These are phyloP conservation scores for Beauveria sp. DNA, from an alignment of 2,329 filamentous ascomycete genomes.

Conservation along the genomic window DNA sequence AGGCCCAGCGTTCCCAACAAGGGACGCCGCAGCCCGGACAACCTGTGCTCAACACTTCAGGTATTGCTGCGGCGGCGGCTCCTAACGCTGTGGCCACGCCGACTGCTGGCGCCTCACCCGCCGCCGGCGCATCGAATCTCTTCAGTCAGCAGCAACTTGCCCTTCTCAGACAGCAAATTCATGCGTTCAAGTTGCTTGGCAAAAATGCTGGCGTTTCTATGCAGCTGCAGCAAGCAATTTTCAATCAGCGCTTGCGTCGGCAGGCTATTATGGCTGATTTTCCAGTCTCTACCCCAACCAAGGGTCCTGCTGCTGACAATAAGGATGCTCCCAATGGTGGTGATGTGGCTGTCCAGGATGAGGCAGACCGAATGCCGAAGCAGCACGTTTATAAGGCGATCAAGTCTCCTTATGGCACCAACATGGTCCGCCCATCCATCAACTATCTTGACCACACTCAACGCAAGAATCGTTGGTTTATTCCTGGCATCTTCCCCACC, in stretches of 20 bases:
- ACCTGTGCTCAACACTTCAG: conserved; percentile 27
- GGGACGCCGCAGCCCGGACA: conserved; percentile 25
- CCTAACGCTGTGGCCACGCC: conserved; percentile 24
- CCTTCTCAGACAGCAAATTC: conserved; percentile 76
- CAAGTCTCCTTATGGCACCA: conserved; percentile 60
- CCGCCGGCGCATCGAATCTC: conserved; percentile 37
- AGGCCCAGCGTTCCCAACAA: conserved; percentile 32
- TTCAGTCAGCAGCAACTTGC: conserved; percentile 75
- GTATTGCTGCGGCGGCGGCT: conserved; percentile 31
- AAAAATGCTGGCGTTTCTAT: conserved; percentile 79
- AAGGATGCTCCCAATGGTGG: conserved; percentile 28
- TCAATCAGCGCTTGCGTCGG: conserved; percentile 63
- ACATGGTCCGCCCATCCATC: conserved; percentile 51
- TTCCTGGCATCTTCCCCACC: conserved; percentile 82
- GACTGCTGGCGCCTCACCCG: conserved; percentile 24
- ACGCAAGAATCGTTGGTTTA: conserved; percentile 68
- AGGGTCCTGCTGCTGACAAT: conserved; percentile 20
- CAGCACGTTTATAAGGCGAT: conserved; percentile 61
- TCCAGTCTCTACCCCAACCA: conserved; percentile 28
- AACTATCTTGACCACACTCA: conserved; percentile 73
- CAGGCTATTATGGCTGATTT: conserved; percentile 44
- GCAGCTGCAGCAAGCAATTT: conserved; percentile 75
- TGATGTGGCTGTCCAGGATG: conserved; percentile 27
- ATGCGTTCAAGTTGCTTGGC: conserved; percentile 82
- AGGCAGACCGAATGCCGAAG: conserved; percentile 28